These are phyloP conservation scores for Cadophora sp. DNA, from an alignment of 2,329 filamentous ascomycete species.

Conservation along the genomic window DNA sequence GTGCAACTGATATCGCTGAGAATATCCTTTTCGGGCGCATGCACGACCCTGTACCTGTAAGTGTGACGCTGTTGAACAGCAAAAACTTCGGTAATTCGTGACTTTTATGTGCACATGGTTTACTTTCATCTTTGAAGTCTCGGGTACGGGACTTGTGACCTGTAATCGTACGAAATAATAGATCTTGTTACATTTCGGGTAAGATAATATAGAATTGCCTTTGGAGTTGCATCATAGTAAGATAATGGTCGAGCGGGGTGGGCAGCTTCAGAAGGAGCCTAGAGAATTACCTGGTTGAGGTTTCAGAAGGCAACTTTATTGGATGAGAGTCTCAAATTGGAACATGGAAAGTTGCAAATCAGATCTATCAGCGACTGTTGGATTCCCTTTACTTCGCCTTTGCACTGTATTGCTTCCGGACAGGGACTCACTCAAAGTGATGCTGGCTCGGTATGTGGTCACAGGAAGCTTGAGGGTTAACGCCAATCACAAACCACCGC, in stretches of 20 bases:
- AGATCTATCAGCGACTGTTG: no score
- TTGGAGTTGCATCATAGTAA: not conserved
- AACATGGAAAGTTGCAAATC: no score
- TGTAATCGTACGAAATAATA: not conserved
- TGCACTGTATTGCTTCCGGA: no score
- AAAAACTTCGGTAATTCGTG: not conserved
- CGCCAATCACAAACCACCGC: no score
- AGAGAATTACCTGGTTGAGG: no score
- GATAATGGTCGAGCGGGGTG: not conserved
- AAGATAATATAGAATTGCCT: not conserved
- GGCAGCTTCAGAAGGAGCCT: no score
- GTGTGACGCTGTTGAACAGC: not conserved
- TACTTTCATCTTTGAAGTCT: not conserved
- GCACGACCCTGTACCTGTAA: not conserved
- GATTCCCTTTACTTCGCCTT: no score
- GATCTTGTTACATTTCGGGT: not conserved
- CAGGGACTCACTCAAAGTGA: no score
- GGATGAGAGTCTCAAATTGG: no score
- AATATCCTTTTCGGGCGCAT: not conserved
- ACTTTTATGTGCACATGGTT: not conserved
- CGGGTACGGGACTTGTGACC: not conserved
- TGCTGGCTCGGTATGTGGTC: no score
- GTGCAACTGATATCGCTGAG: not conserved
- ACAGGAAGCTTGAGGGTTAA: no score
- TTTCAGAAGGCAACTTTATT: no score